phyloP scores from a whole-genome alignment of 768 basidiomycete species.

The Strobilomyces confusus region DNA sequence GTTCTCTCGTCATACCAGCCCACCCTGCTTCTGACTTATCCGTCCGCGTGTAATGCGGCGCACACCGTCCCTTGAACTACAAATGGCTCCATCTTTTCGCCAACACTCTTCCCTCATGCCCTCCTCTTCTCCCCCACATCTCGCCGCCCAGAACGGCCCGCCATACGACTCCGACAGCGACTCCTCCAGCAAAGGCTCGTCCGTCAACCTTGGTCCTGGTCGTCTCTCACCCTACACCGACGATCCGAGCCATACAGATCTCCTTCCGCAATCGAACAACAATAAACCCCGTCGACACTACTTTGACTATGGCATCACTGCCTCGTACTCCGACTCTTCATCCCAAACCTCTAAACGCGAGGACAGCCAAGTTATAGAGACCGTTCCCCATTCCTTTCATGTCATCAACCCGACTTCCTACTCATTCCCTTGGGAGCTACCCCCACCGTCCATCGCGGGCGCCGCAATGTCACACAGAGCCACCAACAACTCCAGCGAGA shows the following conservation, averaged over 20 bases:
- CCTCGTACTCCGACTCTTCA: not conserved
- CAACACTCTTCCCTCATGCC: not conserved
- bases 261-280: not conserved
- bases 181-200: slow-evolving; percentile 8
- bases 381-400: not conserved
- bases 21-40: slow-evolving; percentile 1
- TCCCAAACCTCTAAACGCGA: slow-evolving; percentile 6
- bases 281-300: slow-evolving; percentile 16
- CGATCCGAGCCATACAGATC: not conserved
- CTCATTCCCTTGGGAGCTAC: slow-evolving; percentile 20
- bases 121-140: not conserved
- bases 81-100: not conserved
- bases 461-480: not conserved
- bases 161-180: slow-evolving; percentile 12
- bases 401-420: slow-evolving; percentile 5
- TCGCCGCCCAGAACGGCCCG: not conserved
- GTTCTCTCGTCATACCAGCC: not conserved
- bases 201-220: not conserved
- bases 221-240: slow-evolving; percentile 5
- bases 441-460: slow-evolving; percentile 11
- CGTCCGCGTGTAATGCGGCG: slow-evolving; percentile 1
- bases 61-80: slow-evolving; percentile 8
- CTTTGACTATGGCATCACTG: slow-evolving; percentile 20
- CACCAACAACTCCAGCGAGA: not conserved
- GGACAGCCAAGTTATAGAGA: not conserved